phyloP scores from a whole-genome alignment of 208 protist genomes.

The Wallacemonas sp. region DNA sequence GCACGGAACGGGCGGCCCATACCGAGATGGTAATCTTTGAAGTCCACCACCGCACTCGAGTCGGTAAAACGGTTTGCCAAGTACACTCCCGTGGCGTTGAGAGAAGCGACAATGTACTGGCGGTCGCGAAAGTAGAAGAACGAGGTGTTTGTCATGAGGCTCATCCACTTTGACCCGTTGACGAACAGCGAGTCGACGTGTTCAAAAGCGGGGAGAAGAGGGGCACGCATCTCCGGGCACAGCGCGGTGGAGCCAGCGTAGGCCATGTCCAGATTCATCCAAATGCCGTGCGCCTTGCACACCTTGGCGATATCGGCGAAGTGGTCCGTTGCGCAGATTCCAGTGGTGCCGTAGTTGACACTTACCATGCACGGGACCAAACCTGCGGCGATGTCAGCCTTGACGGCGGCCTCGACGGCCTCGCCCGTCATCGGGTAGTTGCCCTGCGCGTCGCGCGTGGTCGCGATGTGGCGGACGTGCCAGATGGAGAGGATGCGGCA shows the following conservation, averaged over 20 bases:
- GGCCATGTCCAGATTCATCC: conserved; percentile 64
- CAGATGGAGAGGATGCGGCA: conserved; percentile 33
- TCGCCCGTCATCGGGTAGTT: conserved; percentile 43
- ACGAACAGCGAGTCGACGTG: conserved; percentile 43
- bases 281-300: conserved; percentile 31
- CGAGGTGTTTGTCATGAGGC: conserved; percentile 34
- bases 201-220: conserved; percentile 26
- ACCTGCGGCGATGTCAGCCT: conserved; percentile 38
- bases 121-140: conserved; percentile 53
- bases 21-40: conserved; percentile 73
- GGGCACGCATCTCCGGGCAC: conserved; percentile 49
- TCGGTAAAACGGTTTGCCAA: conserved; percentile 39
- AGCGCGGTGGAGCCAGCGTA: conserved; percentile 53
- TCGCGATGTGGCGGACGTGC: conserved; percentile 27
- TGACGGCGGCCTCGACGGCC: conserved; percentile 27
- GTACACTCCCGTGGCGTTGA: conserved; percentile 46
- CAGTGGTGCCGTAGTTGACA: conserved; percentile 56
- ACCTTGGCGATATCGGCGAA: conserved; percentile 31
- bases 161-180: conserved; percentile 67
- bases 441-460: conserved; percentile 18
- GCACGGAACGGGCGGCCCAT: conserved; percentile 59
- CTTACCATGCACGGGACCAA: conserved; percentile 53
- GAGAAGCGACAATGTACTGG: conserved; percentile 32
- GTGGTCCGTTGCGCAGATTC: conserved; percentile 51
- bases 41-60: conserved; percentile 36